A percentile compares a stretch with the other conserved stretches of the same genome.
Conservation (phyloP, 768 basidiomycete genomes). For the Trametopsis cervina region DNA sequence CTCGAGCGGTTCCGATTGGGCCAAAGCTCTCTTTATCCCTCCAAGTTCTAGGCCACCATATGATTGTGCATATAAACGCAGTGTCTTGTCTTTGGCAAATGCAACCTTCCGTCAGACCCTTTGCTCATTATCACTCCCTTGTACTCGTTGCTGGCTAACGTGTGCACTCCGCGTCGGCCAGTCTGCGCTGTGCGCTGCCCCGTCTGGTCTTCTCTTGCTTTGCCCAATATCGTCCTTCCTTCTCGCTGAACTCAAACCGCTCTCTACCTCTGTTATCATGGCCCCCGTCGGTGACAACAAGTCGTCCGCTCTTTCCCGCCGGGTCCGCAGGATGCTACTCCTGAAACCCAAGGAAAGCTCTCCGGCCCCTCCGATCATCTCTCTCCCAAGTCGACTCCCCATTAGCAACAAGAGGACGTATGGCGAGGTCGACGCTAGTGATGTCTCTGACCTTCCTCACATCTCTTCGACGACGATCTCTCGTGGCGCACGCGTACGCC, state of each 20-base stretch:
- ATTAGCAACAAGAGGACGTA: background rate
- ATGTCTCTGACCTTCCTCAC: background rate
- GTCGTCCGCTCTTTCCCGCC: background rate
- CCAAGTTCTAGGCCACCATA: background rate
- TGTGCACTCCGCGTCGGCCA: too few relatives aligned
- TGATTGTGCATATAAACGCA: background rate
- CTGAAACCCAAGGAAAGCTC: background rate
- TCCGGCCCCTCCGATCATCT: background rate
- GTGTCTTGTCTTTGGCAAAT: background rate
- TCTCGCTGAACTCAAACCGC: background rate
- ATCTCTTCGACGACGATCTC: background rate
- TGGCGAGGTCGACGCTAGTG: background rate
- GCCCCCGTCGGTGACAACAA: background rate
- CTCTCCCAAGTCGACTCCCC: background rate
- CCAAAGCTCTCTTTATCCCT: background rate
- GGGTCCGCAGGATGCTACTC: background rate
- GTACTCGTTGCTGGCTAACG: background rate
- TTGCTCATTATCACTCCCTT: background rate
- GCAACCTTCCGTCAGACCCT: background rate
- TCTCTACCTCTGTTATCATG: background rate
- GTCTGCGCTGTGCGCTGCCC: too few relatives aligned
- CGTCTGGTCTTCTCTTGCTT: too few relatives aligned
- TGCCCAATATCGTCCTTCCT: background rate
- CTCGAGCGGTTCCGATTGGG: background rate
- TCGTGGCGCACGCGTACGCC: background rate